phyloP scores from a whole-genome alignment of 208 protist genomes.

The Hexamita inflata region DNA sequence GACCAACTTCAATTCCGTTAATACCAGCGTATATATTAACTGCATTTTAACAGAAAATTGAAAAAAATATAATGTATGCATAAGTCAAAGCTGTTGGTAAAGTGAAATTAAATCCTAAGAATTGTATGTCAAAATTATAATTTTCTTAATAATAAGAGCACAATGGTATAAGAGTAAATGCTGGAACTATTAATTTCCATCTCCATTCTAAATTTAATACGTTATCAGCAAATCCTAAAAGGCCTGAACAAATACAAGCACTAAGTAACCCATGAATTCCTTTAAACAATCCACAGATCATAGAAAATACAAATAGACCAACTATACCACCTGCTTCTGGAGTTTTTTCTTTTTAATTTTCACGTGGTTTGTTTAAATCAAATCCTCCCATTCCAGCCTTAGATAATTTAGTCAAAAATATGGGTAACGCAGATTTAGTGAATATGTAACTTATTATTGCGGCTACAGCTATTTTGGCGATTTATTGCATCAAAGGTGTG shows the following conservation, averaged over 20 bases:
- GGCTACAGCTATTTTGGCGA: no score
- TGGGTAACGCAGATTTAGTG: no score
- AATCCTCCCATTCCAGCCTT: no score
- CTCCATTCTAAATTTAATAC: constrained; percentile 79
- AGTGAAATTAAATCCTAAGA: neutral
- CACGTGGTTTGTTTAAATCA: no score
- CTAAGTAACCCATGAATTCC: no score
- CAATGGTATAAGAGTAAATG: constrained; percentile 73
- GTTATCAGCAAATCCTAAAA: constrained; percentile 96
- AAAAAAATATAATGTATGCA: constrained; percentile 20
- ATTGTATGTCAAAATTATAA: constrained; percentile 31
- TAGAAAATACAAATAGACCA: no score
- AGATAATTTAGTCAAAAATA: no score
- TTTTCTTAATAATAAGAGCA: constrained; percentile 66
- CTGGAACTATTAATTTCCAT: constrained; percentile 86
- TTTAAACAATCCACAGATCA: no score
- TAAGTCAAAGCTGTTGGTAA: neutral
- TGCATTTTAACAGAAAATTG: constrained; percentile 93
- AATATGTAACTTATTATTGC: no score
- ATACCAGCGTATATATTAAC: constrained; percentile 98
- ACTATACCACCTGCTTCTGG: no score
- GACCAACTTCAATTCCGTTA: constrained; percentile 68
- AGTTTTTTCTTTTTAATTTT: no score
- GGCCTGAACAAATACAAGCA: constrained; percentile 26
- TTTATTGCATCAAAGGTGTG: no score